These are phyloP conservation scores for Akanthomyces uredinophilus DNA, from an alignment of 2,329 filamentous ascomycete genomes.

Conservation along the genomic window DNA sequence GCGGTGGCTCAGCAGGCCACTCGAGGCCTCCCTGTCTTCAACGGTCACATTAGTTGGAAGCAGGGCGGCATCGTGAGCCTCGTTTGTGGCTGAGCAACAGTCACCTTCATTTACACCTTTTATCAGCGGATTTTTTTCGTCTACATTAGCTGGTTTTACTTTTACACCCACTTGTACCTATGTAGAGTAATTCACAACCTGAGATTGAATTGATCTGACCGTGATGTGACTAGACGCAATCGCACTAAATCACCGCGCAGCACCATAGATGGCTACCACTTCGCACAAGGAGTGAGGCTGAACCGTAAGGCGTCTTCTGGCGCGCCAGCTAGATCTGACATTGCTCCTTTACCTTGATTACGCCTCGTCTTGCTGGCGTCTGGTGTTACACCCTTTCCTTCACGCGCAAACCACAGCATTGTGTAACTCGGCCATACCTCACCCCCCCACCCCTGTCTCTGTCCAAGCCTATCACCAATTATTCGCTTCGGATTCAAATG, in stretches of 20 bases:
- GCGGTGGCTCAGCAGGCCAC: constrained; percentile 1
- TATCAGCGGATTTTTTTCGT: background rate
- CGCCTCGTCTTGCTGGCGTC: background rate
- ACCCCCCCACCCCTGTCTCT: background rate
- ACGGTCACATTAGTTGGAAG: background rate
- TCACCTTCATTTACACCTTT: background rate
- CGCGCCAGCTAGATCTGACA: background rate
- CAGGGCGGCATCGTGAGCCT: background rate
- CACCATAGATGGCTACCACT: background rate
- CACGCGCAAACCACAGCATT: background rate
- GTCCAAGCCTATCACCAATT: background rate
- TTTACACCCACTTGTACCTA: too few relatives aligned
- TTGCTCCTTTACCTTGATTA: background rate
- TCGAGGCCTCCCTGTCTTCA: background rate
- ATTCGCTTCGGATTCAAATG: constrained; percentile 1
- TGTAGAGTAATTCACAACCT: too few relatives aligned
- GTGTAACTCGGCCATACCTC: background rate
- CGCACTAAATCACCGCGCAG: background rate
- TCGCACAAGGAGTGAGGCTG: background rate
- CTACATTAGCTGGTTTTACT: background rate
- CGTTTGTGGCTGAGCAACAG: background rate
- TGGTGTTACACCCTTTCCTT: background rate
- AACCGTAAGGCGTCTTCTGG: background rate
- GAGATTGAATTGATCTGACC: background rate
- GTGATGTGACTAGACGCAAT: background rate